A percentile compares a stretch with the other conserved stretches of the same genome.
phyloP scores from a whole-genome alignment of 345 rosid species.

The Salix exigua region DNA sequence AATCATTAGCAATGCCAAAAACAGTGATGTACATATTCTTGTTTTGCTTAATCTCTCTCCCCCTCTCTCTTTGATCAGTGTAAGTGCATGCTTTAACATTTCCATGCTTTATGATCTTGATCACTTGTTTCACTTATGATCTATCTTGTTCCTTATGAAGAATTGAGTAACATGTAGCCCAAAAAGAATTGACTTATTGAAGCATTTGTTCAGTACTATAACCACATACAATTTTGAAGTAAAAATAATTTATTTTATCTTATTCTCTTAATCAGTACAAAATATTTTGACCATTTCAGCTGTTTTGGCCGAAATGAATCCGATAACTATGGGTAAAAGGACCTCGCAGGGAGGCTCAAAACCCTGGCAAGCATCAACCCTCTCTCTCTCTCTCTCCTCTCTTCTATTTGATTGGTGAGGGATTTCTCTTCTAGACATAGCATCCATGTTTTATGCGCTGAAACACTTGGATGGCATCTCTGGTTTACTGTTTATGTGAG shows the following conservation, averaged over 20 bases:
- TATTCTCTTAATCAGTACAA: too few relatives aligned
- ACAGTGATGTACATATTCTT: slow-evolving; percentile 31
- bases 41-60: slow-evolving; percentile 17
- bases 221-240: too few relatives aligned
- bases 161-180: neutral
- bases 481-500: slow-evolving; percentile 31
- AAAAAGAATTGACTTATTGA: neutral
- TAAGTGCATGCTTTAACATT: neutral
- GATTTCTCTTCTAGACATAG: slow-evolving; percentile 23
- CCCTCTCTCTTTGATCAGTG: slow-evolving; percentile 27
- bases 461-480: slow-evolving; percentile 30
- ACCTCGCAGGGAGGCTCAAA: slow-evolving; percentile 8
- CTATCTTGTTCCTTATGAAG: neutral
- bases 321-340: neutral
- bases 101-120: slow-evolving; percentile 35
- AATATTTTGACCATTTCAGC: too few relatives aligned
- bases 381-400: neutral
- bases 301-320: too few relatives aligned
- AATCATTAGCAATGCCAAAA: slow-evolving; percentile 19
- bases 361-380: slow-evolving; percentile 15
- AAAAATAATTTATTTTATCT: too few relatives aligned
- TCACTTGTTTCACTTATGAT: slow-evolving; percentile 16
- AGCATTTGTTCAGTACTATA: neutral
- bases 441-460: slow-evolving; percentile 20
- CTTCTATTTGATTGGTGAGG: neutral